Percentiles rank a stretch among this genome's conserved stretches.
Conservation (phyloP, 768 basidiomycete species). For the Lactarius sp. region DNA sequence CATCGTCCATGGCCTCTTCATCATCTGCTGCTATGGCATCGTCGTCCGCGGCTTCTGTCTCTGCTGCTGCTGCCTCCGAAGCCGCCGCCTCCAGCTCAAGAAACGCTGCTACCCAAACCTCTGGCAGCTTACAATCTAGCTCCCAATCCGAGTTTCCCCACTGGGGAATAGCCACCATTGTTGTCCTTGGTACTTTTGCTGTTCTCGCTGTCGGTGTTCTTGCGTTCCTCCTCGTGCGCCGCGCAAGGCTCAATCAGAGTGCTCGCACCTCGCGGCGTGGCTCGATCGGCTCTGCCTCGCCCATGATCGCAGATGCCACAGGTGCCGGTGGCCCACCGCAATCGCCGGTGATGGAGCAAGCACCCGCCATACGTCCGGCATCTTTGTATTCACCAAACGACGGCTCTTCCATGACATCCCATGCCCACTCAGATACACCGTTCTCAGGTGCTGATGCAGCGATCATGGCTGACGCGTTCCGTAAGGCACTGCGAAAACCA, state of each 20-base stretch:
- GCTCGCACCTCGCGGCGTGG: slow-evolving; percentile 52
- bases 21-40: slow-evolving; percentile 38
- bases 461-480: slow-evolving; percentile 90
- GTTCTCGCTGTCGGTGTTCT: slow-evolving; percentile 65
- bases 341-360: slow-evolving; percentile 44
- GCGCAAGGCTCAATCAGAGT: slow-evolving; percentile 47
- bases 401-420: slow-evolving; percentile 68
- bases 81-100: slow-evolving; percentile 24
- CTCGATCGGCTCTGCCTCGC: slow-evolving; percentile 74
- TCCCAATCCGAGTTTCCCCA: slow-evolving; percentile 55
- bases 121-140: slow-evolving; percentile 42
- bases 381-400: slow-evolving; percentile 41
- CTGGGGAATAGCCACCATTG: slow-evolving; percentile 91
- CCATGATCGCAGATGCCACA: slow-evolving; percentile 74
- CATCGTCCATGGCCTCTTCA: slow-evolving; percentile 45
- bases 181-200: slow-evolving; percentile 79
- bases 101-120: slow-evolving; percentile 16
- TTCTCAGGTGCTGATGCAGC: slow-evolving; percentile 85
- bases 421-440: slow-evolving; percentile 57
- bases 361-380: slow-evolving; percentile 31
- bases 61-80: slow-evolving; percentile 31
- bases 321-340: slow-evolving; percentile 45
- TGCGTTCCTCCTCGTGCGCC: slow-evolving; percentile 67
- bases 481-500: slow-evolving; percentile 82
- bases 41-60: slow-evolving; percentile 30